Evolutionary conservation across 441 rosid genomes (phyloP).

Genomic region (Manihot esculenta): DNA sequence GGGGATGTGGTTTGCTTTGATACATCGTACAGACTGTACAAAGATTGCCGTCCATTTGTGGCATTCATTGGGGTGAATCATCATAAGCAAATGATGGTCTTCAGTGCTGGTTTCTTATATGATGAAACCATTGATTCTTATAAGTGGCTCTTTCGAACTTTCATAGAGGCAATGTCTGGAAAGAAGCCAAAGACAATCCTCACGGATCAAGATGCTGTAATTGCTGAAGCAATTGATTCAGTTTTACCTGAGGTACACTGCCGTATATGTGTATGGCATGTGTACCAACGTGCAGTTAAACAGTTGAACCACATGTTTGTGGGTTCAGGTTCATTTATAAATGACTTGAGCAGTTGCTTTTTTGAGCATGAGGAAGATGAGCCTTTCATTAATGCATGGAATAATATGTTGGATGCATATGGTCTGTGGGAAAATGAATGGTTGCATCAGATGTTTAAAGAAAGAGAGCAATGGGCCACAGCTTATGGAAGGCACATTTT

Average conservation of each 20-base stretch:
- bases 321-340: constrained; percentile 26
- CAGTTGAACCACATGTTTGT: constrained; percentile 22
- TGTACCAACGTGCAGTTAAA: constrained; percentile 26
- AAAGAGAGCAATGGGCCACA: constrained; percentile 30
- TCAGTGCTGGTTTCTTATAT: constrained; percentile 29
- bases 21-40: constrained; percentile 21
- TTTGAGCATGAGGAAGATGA: constrained; percentile 26
- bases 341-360: constrained; percentile 26
- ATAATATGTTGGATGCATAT: constrained; percentile 22
- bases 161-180: constrained; percentile 26
- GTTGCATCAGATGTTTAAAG: constrained; percentile 24
- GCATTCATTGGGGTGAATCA: constrained; percentile 32
- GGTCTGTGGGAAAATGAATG: constrained; percentile 29
- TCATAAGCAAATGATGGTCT: constrained; percentile 32
- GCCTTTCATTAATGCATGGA: constrained; percentile 30
- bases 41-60: constrained; percentile 23
- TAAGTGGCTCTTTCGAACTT: constrained; percentile 33
- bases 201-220: constrained; percentile 29
- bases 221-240: constrained; percentile 20
- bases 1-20: constrained; percentile 32
- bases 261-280: constrained; percentile 29
- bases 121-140: constrained; percentile 29
- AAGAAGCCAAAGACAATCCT: constrained; percentile 31
- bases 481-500: constrained; percentile 28
- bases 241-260: constrained; percentile 20